These are phyloP conservation scores for Phanerodontia chrysosporium DNA, from an alignment of 768 basidiomycete genomes.

Conservation along the genomic window DNA sequence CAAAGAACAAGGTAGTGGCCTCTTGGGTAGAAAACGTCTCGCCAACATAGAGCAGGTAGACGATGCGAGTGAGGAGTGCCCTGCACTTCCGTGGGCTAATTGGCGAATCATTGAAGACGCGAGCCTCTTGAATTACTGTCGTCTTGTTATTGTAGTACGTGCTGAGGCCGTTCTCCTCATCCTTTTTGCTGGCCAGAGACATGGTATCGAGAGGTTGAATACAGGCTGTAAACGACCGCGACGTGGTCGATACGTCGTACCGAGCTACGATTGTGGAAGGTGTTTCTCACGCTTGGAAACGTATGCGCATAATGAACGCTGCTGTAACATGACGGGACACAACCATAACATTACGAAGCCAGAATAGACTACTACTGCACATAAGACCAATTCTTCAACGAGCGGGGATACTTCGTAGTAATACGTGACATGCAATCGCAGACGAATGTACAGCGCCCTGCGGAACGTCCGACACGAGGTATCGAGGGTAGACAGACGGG, in stretches of 20 bases:
- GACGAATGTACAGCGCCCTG: slow-evolving; percentile 6
- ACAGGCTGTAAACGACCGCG: slow-evolving; percentile 12
- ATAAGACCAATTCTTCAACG: not conserved
- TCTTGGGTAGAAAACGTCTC: slow-evolving; percentile 94
- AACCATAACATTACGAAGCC: not conserved
- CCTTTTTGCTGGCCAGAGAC: slow-evolving; percentile 89
- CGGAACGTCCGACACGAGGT: slow-evolving; percentile 3
- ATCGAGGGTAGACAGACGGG: not conserved
- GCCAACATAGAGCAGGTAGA: slow-evolving; percentile 94
- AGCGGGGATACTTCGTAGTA: not conserved
- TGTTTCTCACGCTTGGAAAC: slow-evolving; percentile 6
- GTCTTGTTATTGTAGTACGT: slow-evolving; percentile 96
- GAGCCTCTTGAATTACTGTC: slow-evolving; percentile 95
- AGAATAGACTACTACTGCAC: slow-evolving; percentile 6
- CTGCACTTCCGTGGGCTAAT: slow-evolving; percentile 97
- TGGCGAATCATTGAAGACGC: slow-evolving; percentile 98
- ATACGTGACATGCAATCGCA: not conserved
- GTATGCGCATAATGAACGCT: not conserved
- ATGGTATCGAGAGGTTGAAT: slow-evolving; percentile 33
- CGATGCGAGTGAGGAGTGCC: slow-evolving; percentile 91
- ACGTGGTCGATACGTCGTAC: slow-evolving; percentile 14
- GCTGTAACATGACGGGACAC: not conserved
- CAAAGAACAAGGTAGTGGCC: slow-evolving; percentile 97
- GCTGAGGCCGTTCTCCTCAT: slow-evolving; percentile 92
- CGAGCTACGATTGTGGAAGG: not conserved